Percentiles rank a stretch among this genome's conserved stretches.
Evolutionary conservation across 2,329 filamentous ascomycete species (phyloP).

Genomic region (Chaetomium sp.): DNA sequence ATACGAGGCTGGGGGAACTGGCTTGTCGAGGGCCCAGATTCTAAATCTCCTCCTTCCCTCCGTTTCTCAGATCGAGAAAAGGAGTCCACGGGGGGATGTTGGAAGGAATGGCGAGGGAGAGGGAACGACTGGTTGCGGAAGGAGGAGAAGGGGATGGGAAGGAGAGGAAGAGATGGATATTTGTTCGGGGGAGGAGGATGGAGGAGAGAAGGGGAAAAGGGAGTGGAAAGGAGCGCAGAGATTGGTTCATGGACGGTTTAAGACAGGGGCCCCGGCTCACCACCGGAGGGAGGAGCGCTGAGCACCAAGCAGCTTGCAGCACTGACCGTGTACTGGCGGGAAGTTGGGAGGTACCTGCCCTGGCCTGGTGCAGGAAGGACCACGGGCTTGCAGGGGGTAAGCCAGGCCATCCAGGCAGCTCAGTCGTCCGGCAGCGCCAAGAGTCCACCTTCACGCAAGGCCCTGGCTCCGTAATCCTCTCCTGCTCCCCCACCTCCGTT

Average conservation of each 20-base stretch:
- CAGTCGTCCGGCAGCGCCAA: constrained; percentile 12
- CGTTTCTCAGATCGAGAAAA: constrained; percentile 28
- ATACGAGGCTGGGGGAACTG: constrained; percentile 23
- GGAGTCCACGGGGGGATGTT: constrained; percentile 26
- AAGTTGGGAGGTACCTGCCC: constrained; percentile 17
- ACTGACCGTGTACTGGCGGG: constrained; percentile 17
- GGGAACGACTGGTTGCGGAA: constrained; percentile 48
- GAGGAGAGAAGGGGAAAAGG: constrained; percentile 41
- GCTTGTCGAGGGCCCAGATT: constrained; percentile 26
- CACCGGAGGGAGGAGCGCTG: constrained; percentile 15
- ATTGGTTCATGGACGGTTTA: constrained; percentile 37
- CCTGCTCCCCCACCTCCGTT: constrained; percentile 13
- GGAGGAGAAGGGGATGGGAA: constrained; percentile 31
- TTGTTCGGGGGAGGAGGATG: constrained; percentile 43
- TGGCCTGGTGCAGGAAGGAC: constrained; percentile 17
- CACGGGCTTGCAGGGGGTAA: constrained; percentile 19
- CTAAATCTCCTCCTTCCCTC: constrained; percentile 31
- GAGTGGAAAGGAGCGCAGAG: constrained; percentile 46
- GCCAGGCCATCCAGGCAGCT: constrained; percentile 18
- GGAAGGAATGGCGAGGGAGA: constrained; percentile 46
- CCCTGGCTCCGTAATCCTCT: constrained; percentile 13
- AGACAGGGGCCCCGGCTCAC: constrained; percentile 32
- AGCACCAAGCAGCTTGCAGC: constrained; percentile 26
- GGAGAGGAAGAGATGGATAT: constrained; percentile 39
- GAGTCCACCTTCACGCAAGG: constrained; percentile 16